These are phyloP conservation scores for Pascua sp. DNA, from an alignment of 1,284 basidiomycete species.

Conservation along the genomic window DNA sequence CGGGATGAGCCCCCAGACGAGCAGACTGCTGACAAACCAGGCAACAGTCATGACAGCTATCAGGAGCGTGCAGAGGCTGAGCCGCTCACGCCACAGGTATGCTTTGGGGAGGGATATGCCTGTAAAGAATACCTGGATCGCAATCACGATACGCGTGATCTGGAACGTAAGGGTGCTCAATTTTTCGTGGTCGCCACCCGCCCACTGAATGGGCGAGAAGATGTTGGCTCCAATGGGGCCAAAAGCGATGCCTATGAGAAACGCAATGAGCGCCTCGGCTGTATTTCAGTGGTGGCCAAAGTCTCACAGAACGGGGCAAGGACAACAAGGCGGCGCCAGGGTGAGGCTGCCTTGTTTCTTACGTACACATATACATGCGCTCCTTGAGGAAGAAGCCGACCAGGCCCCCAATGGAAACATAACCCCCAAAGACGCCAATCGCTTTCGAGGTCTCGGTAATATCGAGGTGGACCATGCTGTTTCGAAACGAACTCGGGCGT, in stretches of 20 bases:
- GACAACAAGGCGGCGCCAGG: no score
- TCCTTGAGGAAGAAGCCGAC: slow-evolving; percentile 51
- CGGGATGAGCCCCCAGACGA: slow-evolving; percentile 85
- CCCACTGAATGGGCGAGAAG: slow-evolving; percentile 32
- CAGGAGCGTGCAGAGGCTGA: slow-evolving; percentile 74
- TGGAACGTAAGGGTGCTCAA: slow-evolving; percentile 57
- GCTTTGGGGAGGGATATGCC: slow-evolving; percentile 85
- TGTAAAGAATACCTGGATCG: slow-evolving; percentile 93
- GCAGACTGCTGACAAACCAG: slow-evolving; percentile 76
- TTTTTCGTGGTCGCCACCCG: slow-evolving; percentile 11
- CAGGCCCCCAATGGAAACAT: slow-evolving; percentile 44
- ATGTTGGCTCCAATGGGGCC: slow-evolving; percentile 38
- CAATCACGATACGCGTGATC: slow-evolving; percentile 86
- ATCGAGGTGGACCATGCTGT: slow-evolving; percentile 45
- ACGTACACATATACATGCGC: slow-evolving; percentile 48
- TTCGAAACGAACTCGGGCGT: neutral
- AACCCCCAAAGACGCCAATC: slow-evolving; percentile 43
- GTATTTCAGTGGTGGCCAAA: slow-evolving; percentile 46
- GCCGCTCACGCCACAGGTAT: slow-evolving; percentile 84
- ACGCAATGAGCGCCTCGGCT: slow-evolving; percentile 91
- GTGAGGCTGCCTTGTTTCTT: no score
- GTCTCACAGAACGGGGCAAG: no score
- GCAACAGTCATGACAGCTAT: slow-evolving; percentile 75
- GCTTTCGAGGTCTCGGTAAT: slow-evolving; percentile 44
- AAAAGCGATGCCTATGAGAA: slow-evolving; percentile 88